Conservation (phyloP, 306 rosid genomes). For the Begonia masoniana region DNA sequence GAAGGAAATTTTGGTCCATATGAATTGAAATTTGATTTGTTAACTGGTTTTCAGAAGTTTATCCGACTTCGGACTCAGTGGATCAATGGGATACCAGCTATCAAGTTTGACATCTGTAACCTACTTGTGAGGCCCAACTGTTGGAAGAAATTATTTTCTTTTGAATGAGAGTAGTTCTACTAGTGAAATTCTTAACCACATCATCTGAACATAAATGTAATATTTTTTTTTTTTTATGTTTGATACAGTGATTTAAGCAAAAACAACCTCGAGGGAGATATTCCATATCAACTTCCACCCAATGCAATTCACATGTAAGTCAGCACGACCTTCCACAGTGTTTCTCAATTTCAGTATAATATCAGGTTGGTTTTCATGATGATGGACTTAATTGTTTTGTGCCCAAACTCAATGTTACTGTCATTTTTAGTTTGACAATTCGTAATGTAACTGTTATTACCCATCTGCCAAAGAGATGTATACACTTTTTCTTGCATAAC, state of each 20-base stretch:
- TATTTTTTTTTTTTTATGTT: too few species aligned
- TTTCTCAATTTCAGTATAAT: neutral
- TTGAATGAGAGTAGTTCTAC: neutral
- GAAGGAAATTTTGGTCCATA: neutral
- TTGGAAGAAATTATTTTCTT: conserved; percentile 4
- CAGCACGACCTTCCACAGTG: neutral
- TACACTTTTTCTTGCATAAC: too few species aligned
- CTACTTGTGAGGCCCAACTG: conserved; percentile 51
- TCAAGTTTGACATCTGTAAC: conserved; percentile 63
- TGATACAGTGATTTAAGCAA: conserved; percentile 85
- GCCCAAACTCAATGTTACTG: too few species aligned
- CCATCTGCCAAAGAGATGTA: too few species aligned
- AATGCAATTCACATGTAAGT: conserved; percentile 57
- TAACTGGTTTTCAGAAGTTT: conserved; percentile 35
- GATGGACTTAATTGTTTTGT: too few species aligned
- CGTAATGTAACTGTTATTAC: too few species aligned
- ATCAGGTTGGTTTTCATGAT: neutral
- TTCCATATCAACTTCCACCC: conserved; percentile 94
- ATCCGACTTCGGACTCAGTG: conserved; percentile 44
- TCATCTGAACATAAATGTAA: conserved; percentile 16
- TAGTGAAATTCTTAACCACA: conserved; percentile 1
- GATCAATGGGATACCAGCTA: conserved; percentile 77
- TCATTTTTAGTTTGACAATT: too few species aligned
- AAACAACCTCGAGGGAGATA: conserved; percentile 61
- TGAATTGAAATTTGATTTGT: neutral